Percentiles rank a stretch among this genome's conserved stretches.
Evolutionary conservation across 331 rosid species (phyloP).

Genomic region (Stylosanthes scabra): DNA sequence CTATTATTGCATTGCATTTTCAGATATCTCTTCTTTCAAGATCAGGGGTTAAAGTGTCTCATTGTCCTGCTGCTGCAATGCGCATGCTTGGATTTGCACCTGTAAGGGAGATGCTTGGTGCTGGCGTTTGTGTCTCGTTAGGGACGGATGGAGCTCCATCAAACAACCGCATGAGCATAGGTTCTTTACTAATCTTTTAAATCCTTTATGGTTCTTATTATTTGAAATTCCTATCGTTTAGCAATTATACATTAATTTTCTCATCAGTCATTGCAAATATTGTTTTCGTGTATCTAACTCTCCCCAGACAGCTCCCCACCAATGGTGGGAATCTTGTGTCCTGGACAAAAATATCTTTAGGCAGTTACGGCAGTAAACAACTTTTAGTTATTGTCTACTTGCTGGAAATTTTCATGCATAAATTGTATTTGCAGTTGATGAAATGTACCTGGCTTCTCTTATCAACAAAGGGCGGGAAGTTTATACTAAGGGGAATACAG

Average conservation of each 20-base stretch:
- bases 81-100: conserved; percentile 97
- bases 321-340: too few relatives aligned
- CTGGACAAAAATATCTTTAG: too few relatives aligned
- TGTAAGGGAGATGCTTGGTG: conserved; percentile 84
- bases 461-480: conserved; percentile 89
- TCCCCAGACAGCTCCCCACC: not conserved
- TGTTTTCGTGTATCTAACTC: conserved; percentile 14
- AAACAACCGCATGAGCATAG: conserved; percentile 91
- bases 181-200: conserved; percentile 60
- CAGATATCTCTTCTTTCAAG: conserved; percentile 79
- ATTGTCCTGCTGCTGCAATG: conserved; percentile 93
- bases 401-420: conserved; percentile 33
- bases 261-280: conserved; percentile 3
- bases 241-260: conserved; percentile 7
- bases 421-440: conserved; percentile 74
- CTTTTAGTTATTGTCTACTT: conserved; percentile 1
- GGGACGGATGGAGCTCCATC: conserved; percentile 98
- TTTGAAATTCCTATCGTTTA: not conserved
- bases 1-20: conserved; percentile 29
- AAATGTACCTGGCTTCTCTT: conserved; percentile 88
- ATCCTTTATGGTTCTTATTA: conserved; percentile 17
- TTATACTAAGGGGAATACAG: conserved; percentile 60
- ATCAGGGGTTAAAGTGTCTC: conserved; percentile 84
- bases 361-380: not conserved
- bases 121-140: conserved; percentile 84